Evolutionary conservation across 2,329 filamentous ascomycete genomes (phyloP).

Genomic region (Trichophyton rubrum): DNA sequence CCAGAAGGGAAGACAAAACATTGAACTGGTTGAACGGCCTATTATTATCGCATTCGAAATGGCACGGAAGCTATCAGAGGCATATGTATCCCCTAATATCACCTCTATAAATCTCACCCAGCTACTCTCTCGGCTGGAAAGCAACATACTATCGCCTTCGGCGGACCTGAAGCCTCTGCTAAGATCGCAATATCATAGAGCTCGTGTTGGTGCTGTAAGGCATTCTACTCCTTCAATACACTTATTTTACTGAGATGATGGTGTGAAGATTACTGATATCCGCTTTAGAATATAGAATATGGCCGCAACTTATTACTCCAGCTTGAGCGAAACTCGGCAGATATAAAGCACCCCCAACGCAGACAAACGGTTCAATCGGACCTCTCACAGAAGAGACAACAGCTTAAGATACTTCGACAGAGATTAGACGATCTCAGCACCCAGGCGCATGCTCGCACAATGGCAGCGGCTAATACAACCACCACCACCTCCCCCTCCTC

Average conservation of each 20-base stretch:
- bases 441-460: constrained; percentile 15
- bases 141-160: constrained; percentile 31
- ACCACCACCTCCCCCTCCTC: background rate
- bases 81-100: constrained; percentile 18
- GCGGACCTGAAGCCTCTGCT: constrained; percentile 27
- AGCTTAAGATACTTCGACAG: constrained; percentile 23
- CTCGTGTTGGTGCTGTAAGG: constrained; percentile 30
- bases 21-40: background rate
- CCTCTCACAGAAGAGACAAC: constrained; percentile 27
- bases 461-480: background rate
- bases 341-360: constrained; percentile 25
- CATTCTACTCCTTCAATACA: background rate
- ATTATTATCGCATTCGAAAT: constrained; percentile 3
- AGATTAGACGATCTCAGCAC: constrained; percentile 23
- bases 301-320: constrained; percentile 31
- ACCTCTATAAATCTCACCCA: constrained; percentile 30
- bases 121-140: constrained; percentile 32
- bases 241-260: background rate
- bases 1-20: background rate
- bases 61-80: constrained; percentile 10
- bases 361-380: constrained; percentile 31
- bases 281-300: constrained; percentile 33
- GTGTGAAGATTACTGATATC: background rate
- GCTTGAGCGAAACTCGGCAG: constrained; percentile 30
- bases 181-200: constrained; percentile 31